Evolutionary conservation across 352 stramenopile genomes (phyloP).

Genomic region (Globisporangium lucens): DNA sequence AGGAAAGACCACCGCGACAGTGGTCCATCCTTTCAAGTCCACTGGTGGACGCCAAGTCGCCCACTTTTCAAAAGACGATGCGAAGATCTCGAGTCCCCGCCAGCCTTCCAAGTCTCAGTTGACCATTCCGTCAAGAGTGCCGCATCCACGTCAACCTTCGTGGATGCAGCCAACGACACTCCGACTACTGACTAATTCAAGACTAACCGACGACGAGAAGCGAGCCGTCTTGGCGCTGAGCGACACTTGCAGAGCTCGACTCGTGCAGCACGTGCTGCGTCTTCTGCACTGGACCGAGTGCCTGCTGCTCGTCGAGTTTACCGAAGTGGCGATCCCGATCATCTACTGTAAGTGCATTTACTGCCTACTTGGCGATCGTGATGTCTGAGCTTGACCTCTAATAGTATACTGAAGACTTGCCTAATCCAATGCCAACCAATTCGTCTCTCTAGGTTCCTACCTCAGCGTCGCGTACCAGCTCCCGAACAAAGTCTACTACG

Average conservation of each 20-base stretch:
- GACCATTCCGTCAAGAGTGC: too few relatives aligned
- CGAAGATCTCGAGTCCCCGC: too few relatives aligned
- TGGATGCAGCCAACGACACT: background rate
- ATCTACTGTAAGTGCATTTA: slow-evolving; percentile 20
- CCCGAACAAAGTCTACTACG: slow-evolving; percentile 10
- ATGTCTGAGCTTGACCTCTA: too few relatives aligned
- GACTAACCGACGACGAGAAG: background rate
- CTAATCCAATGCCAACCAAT: background rate
- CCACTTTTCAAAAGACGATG: too few relatives aligned
- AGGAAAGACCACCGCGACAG: too few relatives aligned
- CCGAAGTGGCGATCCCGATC: slow-evolving; percentile 20
- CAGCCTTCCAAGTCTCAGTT: too few relatives aligned
- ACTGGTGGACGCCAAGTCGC: too few relatives aligned
- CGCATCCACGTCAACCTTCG: background rate
- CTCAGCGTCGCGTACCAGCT: background rate
- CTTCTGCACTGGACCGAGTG: slow-evolving; percentile 21
- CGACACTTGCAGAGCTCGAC: background rate
- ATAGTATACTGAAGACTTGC: too few relatives aligned
- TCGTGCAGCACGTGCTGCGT: slow-evolving; percentile 3
- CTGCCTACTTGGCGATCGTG: too few relatives aligned
- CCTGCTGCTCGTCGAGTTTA: slow-evolving; percentile 21
- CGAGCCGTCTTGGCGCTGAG: background rate
- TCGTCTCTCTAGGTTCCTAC: background rate
- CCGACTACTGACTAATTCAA: background rate
- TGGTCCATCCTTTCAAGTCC: too few relatives aligned